These are phyloP conservation scores for Pogostemon cablin DNA, from an alignment of 257 asterid genomes.

Conservation along the genomic window DNA sequence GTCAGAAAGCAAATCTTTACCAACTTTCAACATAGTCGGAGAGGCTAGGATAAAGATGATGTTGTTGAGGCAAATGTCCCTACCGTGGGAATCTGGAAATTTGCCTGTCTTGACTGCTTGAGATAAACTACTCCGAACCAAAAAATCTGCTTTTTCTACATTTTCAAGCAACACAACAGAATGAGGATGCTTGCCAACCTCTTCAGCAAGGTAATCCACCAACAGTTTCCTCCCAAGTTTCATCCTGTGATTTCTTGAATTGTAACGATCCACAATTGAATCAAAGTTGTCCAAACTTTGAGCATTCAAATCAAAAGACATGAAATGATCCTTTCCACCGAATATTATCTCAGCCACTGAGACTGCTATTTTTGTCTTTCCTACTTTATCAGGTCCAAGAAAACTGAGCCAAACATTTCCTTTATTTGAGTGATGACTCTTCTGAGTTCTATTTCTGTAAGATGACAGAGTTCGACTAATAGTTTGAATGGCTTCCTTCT, in stretches of 20 bases:
- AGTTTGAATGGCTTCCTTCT: conserved; percentile 66
- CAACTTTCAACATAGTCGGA: conserved; percentile 41
- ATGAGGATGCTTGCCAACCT: conserved; percentile 59
- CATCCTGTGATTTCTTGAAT: conserved; percentile 36
- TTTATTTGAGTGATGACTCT: conserved; percentile 42
- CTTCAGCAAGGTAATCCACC: conserved; percentile 77
- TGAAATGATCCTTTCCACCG: conserved; percentile 52
- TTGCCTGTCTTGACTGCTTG: conserved; percentile 77
- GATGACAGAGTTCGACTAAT: conserved; percentile 56
- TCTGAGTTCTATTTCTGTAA: conserved; percentile 56
- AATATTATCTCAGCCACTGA: conserved; percentile 68
- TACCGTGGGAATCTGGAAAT: conserved; percentile 68
- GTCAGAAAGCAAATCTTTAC: conserved; percentile 35
- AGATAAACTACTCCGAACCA: conserved; percentile 61
- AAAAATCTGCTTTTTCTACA: conserved; percentile 78
- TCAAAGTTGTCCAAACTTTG: conserved; percentile 36
- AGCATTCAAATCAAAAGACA: conserved; percentile 58
- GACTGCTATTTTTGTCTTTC: conserved; percentile 74
- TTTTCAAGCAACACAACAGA: conserved; percentile 77
- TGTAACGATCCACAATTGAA: conserved; percentile 49
- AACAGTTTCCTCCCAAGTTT: conserved; percentile 65
- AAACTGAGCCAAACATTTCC: conserved; percentile 85
- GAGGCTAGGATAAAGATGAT: conserved; percentile 55
- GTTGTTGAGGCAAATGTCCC: conserved; percentile 64
- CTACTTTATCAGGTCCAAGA: conserved; percentile 83